A percentile compares a stretch with the other conserved stretches of the same genome.
These are phyloP conservation scores for Monosporozyma siamensis DNA, from an alignment of 805 yeast genomes.

Conservation along the genomic window DNA sequence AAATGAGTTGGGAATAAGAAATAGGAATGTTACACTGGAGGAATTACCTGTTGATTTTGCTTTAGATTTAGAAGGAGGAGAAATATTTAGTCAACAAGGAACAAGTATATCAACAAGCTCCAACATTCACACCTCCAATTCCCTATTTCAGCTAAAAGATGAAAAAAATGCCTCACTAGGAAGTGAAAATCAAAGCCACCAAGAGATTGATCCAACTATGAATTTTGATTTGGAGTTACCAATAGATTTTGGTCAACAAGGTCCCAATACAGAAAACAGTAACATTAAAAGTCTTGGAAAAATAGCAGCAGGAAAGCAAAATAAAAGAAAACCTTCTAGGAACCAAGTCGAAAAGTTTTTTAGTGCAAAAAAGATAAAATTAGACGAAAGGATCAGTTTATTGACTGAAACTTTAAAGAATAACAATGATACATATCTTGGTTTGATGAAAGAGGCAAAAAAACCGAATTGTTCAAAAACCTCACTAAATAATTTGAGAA, in stretches of 20 bases:
- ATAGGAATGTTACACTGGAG: constrained; percentile 5
- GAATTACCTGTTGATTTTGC: constrained; percentile 19
- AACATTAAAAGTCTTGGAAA: too few relatives aligned
- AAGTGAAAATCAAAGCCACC: not conserved
- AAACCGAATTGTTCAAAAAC: constrained; percentile 4
- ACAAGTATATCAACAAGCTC: constrained; percentile 10
- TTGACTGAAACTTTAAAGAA: constrained; percentile 20
- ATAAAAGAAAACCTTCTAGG: not conserved
- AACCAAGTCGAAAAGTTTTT: too few relatives aligned
- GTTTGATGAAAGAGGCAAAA: constrained; percentile 13
- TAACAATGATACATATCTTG: constrained; percentile 17
- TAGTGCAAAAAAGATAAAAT: not conserved
- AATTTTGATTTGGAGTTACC: constrained; percentile 11
- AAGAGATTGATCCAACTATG: not conserved
- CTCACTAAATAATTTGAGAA: not conserved
- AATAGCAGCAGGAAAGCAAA: too few relatives aligned
- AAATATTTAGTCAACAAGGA: constrained; percentile 22
- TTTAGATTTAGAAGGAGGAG: constrained; percentile 24
- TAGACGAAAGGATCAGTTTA: constrained; percentile 21
- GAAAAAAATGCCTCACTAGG: not conserved
- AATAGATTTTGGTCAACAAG: too few relatives aligned
- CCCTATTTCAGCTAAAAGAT: not conserved
- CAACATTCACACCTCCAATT: constrained; percentile 2
- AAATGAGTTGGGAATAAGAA: too few relatives aligned
- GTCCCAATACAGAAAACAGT: too few relatives aligned